Evolutionary conservation across 1,284 basidiomycete species (phyloP).

Genomic region (Pholiota adiposa): DNA sequence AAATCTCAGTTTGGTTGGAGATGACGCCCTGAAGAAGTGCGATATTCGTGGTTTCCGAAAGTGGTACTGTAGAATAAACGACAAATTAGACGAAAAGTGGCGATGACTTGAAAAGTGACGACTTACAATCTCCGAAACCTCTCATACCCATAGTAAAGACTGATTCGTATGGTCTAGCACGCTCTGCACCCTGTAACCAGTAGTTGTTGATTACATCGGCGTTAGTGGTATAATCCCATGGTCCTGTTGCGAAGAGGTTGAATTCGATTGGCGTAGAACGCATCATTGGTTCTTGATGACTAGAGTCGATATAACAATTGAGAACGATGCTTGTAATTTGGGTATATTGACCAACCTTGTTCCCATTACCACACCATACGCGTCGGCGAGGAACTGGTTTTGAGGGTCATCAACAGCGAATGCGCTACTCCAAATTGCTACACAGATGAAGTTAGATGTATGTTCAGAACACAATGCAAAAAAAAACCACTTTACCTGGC

Average conservation of each 20-base stretch:
- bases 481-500: slow-evolving; percentile 48
- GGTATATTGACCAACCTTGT: slow-evolving; percentile 44
- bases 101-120: neutral
- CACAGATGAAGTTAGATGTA: neutral
- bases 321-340: neutral
- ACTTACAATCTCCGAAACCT: slow-evolving; percentile 61
- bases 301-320: slow-evolving; percentile 23
- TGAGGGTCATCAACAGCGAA: slow-evolving; percentile 69
- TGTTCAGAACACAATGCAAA: neutral
- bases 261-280: slow-evolving; percentile 66
- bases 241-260: slow-evolving; percentile 53
- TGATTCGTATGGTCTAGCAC: slow-evolving; percentile 60
- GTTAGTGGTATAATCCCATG: slow-evolving; percentile 66
- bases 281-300: slow-evolving; percentile 72
- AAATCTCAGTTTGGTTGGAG: slow-evolving; percentile 62
- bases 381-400: slow-evolving; percentile 68
- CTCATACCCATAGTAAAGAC: slow-evolving; percentile 71
- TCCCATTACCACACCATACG: slow-evolving; percentile 73
- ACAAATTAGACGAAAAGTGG: neutral
- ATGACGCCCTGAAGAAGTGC: slow-evolving; percentile 59
- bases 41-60: slow-evolving; percentile 54
- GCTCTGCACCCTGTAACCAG: slow-evolving; percentile 61
- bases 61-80: slow-evolving; percentile 45
- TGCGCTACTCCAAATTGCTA: slow-evolving; percentile 54
- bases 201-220: slow-evolving; percentile 57